Conservation (phyloP, 139 green algal species). For the Ettlia oleoabundans region DNA sequence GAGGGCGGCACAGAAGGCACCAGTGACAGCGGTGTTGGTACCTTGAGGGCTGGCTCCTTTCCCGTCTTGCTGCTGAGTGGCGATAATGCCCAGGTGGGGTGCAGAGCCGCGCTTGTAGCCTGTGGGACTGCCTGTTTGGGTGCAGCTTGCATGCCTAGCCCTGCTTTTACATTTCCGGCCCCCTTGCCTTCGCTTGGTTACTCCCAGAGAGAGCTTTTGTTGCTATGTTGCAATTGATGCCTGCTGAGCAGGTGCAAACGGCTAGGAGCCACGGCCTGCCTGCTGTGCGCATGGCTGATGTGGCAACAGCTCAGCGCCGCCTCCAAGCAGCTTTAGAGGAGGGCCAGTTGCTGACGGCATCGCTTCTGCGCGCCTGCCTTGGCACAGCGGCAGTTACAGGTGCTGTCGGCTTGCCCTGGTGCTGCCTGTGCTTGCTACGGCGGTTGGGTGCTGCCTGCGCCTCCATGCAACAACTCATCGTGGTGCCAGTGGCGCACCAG, state of each 20-base stretch:
- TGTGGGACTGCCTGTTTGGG: no score
- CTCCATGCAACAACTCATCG: no score
- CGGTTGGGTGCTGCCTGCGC: no score
- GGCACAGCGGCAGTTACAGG: constrained; percentile 2
- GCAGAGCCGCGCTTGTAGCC: no score
- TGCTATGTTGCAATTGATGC: no score
- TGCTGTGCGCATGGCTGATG: constrained; percentile 47
- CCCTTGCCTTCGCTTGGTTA: no score
- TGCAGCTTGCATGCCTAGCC: no score
- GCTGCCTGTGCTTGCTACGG: not conserved
- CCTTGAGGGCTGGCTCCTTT: constrained; percentile 28
- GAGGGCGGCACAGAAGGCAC: not conserved
- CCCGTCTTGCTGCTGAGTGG: constrained; percentile 78
- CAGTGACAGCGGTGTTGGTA: no score
- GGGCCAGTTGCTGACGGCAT: not conserved
- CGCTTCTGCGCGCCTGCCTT: constrained; percentile 31
- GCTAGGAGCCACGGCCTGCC: constrained; percentile 76
- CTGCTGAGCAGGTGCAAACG: constrained; percentile 38
- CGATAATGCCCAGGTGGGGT: constrained; percentile 77
- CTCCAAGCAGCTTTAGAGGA: not conserved
- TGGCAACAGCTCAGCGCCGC: not conserved
- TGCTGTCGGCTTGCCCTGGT: not conserved
- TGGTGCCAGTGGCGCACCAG: no score
- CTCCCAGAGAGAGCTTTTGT: no score
- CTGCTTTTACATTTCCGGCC: no score